phyloP scores from a whole-genome alignment of 305 asterid species.

The Fraxinus dipetala region DNA sequence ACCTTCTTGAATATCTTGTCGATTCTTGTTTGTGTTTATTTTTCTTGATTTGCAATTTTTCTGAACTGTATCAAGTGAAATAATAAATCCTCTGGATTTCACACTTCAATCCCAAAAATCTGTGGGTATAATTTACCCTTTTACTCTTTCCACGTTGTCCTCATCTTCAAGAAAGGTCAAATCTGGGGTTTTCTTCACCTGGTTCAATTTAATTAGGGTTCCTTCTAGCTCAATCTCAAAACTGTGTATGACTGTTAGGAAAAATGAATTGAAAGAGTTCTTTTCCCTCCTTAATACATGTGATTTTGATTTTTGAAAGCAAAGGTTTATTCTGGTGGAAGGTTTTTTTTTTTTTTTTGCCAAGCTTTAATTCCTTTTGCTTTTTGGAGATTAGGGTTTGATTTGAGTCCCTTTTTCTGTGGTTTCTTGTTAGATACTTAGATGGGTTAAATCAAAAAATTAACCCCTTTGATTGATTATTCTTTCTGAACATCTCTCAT shows the following conservation, averaged over 20 bases:
- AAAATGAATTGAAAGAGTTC: not conserved
- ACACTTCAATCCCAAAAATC: not conserved
- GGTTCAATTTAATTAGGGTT: conserved; percentile 24
- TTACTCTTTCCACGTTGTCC: conserved; percentile 14
- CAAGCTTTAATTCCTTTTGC: conserved; percentile 54
- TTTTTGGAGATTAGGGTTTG: conserved; percentile 52
- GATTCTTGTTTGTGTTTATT: not conserved
- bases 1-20: conserved; percentile 28
- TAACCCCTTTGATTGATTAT: conserved; percentile 22
- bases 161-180: conserved; percentile 34
- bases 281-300: conserved; percentile 52
- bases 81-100: not conserved
- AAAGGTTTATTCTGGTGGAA: conserved; percentile 60
- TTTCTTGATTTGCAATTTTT: conserved; percentile 10
- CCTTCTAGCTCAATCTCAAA: conserved; percentile 29
- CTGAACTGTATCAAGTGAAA: not conserved
- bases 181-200: conserved; percentile 60
- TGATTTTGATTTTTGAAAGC: conserved; percentile 54
- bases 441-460: conserved; percentile 42
- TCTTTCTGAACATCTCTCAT: conserved; percentile 26
- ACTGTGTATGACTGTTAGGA: conserved; percentile 36
- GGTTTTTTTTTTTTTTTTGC: conserved; percentile 44
- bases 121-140: conserved; percentile 3
- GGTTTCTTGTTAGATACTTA: conserved; percentile 26
- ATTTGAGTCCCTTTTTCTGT: conserved; percentile 38